These are phyloP conservation scores for Phylloboletellus chloephorus DNA, from an alignment of 1,284 basidiomycete species.

Conservation along the genomic window DNA sequence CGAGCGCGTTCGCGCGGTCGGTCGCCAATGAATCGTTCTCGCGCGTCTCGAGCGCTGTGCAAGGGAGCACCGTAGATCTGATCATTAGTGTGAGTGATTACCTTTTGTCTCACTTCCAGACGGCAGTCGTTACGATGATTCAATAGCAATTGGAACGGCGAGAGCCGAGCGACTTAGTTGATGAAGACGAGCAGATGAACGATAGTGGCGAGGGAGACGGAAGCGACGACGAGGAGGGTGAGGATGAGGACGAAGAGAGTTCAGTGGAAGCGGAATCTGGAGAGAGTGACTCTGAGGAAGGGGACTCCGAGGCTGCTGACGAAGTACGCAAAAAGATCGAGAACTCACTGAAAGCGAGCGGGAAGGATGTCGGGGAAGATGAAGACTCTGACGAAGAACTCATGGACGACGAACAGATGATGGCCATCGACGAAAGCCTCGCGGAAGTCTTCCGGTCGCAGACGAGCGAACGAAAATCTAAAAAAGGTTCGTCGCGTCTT, in stretches of 20 bases:
- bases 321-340: slow-evolving; percentile 76
- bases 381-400: slow-evolving; percentile 53
- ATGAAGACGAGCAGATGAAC: slow-evolving; percentile 38
- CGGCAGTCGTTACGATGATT: slow-evolving; percentile 5
- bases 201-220: slow-evolving; percentile 34
- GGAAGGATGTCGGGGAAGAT: slow-evolving; percentile 52
- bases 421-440: slow-evolving; percentile 90
- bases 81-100: slow-evolving; percentile 67
- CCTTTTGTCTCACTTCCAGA: neutral
- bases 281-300: slow-evolving; percentile 38
- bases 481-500: slow-evolving; percentile 49
- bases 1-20: slow-evolving; percentile 77
- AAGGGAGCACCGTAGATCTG: slow-evolving; percentile 74
- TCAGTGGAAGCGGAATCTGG: slow-evolving; percentile 32
- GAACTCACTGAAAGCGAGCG: slow-evolving; percentile 72
- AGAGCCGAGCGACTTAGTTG: slow-evolving; percentile 53
- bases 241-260: slow-evolving; percentile 35
- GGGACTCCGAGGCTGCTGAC: slow-evolving; percentile 49
- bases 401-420: slow-evolving; percentile 97
- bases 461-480: slow-evolving; percentile 54
- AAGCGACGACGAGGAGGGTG: slow-evolving; percentile 38
- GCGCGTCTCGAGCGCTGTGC: slow-evolving; percentile 65
- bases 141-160: slow-evolving; percentile 78
- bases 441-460: slow-evolving; percentile 82
- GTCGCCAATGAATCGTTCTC: slow-evolving; percentile 82